Percentiles rank a stretch among this genome's conserved stretches.
These are phyloP conservation scores for Mycena floridula DNA, from an alignment of 768 basidiomycete species.

Conservation along the genomic window DNA sequence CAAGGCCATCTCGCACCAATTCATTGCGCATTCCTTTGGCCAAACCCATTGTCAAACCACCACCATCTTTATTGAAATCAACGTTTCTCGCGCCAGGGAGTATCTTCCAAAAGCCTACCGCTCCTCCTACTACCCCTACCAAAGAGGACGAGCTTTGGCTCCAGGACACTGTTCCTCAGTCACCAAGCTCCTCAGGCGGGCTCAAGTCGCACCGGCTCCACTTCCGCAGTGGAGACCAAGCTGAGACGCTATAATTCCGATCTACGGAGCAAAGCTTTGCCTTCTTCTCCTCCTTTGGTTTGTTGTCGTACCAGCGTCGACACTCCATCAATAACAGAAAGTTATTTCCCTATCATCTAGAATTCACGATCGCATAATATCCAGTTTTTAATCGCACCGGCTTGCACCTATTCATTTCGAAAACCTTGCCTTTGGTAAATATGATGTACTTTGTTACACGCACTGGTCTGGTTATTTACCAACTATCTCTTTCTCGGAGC, in stretches of 20 bases:
- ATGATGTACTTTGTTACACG: not conserved
- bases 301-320: not conserved
- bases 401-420: too few species aligned
- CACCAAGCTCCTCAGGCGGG: slow-evolving; percentile 1
- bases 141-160: slow-evolving; percentile 56
- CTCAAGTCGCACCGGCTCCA: not conserved
- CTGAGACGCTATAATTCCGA: too few species aligned
- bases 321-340: too few species aligned
- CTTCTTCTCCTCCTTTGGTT: not conserved
- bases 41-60: slow-evolving; percentile 34
- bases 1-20: not conserved
- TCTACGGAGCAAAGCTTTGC: not conserved
- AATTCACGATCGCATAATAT: too few species aligned
- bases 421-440: not conserved
- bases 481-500: slow-evolving; percentile 67
- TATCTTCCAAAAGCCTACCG: slow-evolving; percentile 34
- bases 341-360: too few species aligned
- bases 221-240: too few species aligned
- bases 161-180: slow-evolving; percentile 53
- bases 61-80: slow-evolving; percentile 50
- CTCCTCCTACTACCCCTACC: slow-evolving; percentile 31
- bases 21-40: not conserved
- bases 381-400: too few species aligned
- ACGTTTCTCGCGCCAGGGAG: slow-evolving; percentile 46
- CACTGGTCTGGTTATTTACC: not conserved